Evolutionary conservation across 1,139 yeast genomes (phyloP), one percentile per base, ranked within the genome.

Genomic region (Taphrina deformans): DNA sequence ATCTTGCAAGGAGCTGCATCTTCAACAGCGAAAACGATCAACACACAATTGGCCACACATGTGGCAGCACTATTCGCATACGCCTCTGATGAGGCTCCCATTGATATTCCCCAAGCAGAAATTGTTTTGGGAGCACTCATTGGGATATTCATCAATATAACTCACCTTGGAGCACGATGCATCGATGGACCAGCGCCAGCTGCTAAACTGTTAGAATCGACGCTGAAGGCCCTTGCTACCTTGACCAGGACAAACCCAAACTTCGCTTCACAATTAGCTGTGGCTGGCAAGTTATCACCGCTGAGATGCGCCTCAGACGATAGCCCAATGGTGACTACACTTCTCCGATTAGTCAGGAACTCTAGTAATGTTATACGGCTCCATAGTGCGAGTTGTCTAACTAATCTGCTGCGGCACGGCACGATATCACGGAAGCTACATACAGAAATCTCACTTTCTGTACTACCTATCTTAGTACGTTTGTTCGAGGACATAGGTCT

Each of bases 391-490:
- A 71, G 75, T 24, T 69, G 76, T 31, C 69, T 77, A 26, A 70
- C 77, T 4, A 71, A 73, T 41, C 66, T 76, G 12, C 74, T 72
- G 60, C 66, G 66, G 40, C 66, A 68, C 46, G 69, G 73, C 5
- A 65, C 67, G 4, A 67, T 69, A 16, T 68, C 70, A 1, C 66
- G 67, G 14, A 72, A 70, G 62, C 68, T 71, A 24, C 69, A 69
- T 9, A 50, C 18, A 26, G 64, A 48, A n/a, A 68, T 77, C 24
- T 69, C 73, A 3, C 69, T 69, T 35, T 71, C 73, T 10, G 67
- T 77, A 14, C 67, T 77, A 12, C 79, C 79, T 1, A 72, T 76
- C 4, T 68, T 77, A n/a, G 72, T 76, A 16, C 76, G 77, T 3
- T 66, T 75, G 18, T 67, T 75, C 16, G 70, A 70, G 29, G 72